Conservation (phyloP, 225 moss, liverwort and hornwort species). For the Pleurozium schreberi region DNA sequence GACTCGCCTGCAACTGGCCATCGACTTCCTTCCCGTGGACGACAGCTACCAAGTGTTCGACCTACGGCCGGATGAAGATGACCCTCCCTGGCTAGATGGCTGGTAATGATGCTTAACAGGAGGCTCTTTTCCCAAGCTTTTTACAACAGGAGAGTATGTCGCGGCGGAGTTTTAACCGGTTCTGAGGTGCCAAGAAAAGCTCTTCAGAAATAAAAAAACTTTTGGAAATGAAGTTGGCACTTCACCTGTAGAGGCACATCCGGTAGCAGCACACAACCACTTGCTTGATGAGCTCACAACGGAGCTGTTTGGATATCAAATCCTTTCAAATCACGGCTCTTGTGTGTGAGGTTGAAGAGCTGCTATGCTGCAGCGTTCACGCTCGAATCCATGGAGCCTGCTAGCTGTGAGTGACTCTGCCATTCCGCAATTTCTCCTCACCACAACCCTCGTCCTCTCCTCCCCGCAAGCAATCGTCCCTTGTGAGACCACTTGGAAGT, state of each 20-base stretch:
- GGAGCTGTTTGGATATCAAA: not conserved
- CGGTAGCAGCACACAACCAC: not conserved
- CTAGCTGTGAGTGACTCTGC: not conserved
- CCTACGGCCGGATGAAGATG: conserved; percentile 44
- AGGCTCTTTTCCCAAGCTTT: not conserved
- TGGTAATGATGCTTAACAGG: conserved; percentile 5
- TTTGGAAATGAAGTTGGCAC: not conserved
- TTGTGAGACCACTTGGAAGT: not conserved
- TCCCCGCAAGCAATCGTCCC: conserved; percentile 13
- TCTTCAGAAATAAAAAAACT: not conserved
- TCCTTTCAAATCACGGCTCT: not conserved
- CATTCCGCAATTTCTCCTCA: not conserved
- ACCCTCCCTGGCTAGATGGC: conserved; percentile 53
- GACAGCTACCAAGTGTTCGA: conserved; percentile 58
- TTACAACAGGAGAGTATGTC: not conserved
- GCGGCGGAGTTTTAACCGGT: not conserved
- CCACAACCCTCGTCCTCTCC: conserved; percentile 6
- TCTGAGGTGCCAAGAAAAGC: not conserved
- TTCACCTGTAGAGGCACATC: not conserved
- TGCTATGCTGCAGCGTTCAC: not conserved
- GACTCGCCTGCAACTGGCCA: conserved; percentile 33
- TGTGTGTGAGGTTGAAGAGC: not conserved
- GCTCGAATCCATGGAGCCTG: not conserved
- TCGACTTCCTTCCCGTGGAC: conserved; percentile 41
- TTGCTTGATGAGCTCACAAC: not conserved